Conservation (phyloP, 148 eudicot species). For the Camellia japonica region DNA sequence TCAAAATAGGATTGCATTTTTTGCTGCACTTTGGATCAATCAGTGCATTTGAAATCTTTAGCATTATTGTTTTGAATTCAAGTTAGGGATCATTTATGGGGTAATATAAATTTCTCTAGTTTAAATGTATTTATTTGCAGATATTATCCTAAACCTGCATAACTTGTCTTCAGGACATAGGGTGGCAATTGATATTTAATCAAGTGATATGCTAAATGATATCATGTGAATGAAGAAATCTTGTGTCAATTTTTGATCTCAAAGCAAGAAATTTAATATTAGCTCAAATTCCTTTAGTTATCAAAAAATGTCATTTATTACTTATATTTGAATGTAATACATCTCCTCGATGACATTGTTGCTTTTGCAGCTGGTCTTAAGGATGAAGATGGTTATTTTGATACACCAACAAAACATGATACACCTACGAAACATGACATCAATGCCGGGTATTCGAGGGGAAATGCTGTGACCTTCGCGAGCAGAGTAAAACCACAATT, state of each 20-base stretch:
- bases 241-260: background rate
- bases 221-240: background rate
- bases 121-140: background rate
- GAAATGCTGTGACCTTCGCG: slow-evolving; percentile 3
- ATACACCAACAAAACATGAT: background rate
- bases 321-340: background rate
- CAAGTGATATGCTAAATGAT: background rate
- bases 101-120: too few species aligned
- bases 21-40: background rate
- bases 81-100: too few species aligned
- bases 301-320: background rate
- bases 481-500: slow-evolving; percentile 4
- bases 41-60: background rate
- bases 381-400: background rate
- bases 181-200: background rate
- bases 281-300: background rate
- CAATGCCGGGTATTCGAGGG: background rate
- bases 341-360: background rate
- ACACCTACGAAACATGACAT: background rate
- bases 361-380: slow-evolving; percentile 1
- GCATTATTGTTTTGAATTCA: too few species aligned
- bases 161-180: background rate
- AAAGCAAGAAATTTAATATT: background rate
- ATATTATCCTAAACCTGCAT: background rate
- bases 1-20: background rate